These are phyloP conservation scores for Eustoma russellianum DNA, from an alignment of 257 asterid genomes.

Conservation along the genomic window DNA sequence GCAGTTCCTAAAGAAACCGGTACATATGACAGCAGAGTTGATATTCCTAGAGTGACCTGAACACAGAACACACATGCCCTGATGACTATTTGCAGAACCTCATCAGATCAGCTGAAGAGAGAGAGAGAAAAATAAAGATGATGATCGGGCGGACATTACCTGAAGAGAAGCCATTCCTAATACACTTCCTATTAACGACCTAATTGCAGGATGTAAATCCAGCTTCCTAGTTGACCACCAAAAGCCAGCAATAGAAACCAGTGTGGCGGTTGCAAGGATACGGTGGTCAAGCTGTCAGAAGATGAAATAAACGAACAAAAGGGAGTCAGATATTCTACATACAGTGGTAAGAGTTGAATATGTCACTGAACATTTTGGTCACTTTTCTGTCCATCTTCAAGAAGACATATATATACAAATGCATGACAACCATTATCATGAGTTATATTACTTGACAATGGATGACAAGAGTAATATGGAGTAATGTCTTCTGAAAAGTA, in stretches of 20 bases:
- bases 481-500: too few relatives aligned
- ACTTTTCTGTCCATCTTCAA: background rate
- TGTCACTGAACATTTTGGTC: background rate
- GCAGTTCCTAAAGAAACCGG: conserved; percentile 85
- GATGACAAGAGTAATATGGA: background rate
- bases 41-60: conserved; percentile 79
- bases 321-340: background rate
- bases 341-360: background rate
- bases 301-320: background rate
- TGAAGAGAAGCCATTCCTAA: conserved; percentile 86
- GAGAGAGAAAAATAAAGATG: too few relatives aligned
- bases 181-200: conserved; percentile 56
- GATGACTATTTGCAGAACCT: background rate
- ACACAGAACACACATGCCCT: background rate
- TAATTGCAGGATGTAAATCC: conserved; percentile 76
- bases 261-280: conserved; percentile 81
- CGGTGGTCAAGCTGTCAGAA: conserved; percentile 76
- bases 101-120: background rate
- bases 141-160: conserved; percentile 22
- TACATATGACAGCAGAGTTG: conserved; percentile 68
- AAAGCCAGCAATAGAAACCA: conserved; percentile 57
- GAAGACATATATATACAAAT: background rate
- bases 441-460: background rate
- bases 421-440: background rate
- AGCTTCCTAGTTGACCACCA: conserved; percentile 70